Conservation (phyloP, 768 basidiomycete species). For the Lactifluus echinatus region DNA sequence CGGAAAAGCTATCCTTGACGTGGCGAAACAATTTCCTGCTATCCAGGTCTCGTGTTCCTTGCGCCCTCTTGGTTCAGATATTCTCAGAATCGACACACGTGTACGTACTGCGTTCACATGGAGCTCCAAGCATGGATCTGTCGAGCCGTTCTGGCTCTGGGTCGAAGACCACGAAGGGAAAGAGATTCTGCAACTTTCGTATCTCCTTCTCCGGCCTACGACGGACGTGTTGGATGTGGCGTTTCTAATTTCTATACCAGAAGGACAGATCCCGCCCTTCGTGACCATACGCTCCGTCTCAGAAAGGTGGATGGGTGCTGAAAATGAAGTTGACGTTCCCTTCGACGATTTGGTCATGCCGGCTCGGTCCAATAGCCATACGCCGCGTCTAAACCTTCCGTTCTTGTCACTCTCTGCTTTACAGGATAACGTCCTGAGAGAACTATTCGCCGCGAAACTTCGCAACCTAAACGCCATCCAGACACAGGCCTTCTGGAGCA, state of each 20-base stretch:
- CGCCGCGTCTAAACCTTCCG: constrained; percentile 62
- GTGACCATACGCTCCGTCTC: constrained; percentile 76
- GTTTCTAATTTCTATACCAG: constrained; percentile 72
- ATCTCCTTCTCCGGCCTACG: constrained; percentile 60
- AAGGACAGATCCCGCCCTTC: constrained; percentile 47
- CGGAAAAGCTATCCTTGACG: constrained; percentile 67
- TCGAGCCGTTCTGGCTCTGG: constrained; percentile 95
- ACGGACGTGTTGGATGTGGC: constrained; percentile 54
- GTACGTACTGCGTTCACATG: constrained; percentile 69
- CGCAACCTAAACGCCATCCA: constrained; percentile 76
- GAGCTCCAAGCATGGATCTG: constrained; percentile 65
- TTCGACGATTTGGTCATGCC: constrained; percentile 77
- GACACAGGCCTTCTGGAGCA: constrained; percentile 81
- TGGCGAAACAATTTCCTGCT: constrained; percentile 80
- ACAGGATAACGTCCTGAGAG: constrained; percentile 37
- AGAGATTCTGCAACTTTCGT: constrained; percentile 74
- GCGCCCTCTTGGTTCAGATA: constrained; percentile 75
- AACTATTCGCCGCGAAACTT: constrained; percentile 38
- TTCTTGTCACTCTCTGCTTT: constrained; percentile 55
- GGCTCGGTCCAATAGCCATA: constrained; percentile 41
- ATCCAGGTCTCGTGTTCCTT: constrained; percentile 56
- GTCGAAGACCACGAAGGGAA: constrained; percentile 77
- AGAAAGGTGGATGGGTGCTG: constrained; percentile 90
- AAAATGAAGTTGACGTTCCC: constrained; percentile 57
- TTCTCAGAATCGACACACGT: constrained; percentile 65